Evolutionary conservation across 805 yeast species (phyloP).

Genomic region (Nakazawaea wyomingensis): DNA sequence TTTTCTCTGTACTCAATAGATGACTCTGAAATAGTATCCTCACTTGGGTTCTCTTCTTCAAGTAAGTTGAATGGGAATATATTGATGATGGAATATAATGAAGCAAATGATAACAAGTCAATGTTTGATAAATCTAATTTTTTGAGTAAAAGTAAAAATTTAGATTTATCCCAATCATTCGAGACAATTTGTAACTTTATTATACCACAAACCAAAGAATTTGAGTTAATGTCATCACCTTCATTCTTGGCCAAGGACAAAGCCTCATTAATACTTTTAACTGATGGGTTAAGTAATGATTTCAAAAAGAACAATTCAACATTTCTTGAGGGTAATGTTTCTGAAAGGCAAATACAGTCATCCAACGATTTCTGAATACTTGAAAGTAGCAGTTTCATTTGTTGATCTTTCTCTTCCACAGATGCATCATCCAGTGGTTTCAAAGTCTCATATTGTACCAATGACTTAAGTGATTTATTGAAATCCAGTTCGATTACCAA

Average conservation of each 20-base stretch:
- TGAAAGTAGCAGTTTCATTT: background rate
- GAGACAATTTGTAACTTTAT: constrained; percentile 5
- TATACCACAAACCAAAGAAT: constrained; percentile 9
- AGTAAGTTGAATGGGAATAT: constrained; percentile 5
- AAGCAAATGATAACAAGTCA: constrained; percentile 10
- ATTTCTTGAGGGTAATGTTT: background rate
- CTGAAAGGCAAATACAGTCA: background rate
- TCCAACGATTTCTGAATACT: background rate
- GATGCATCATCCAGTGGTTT: background rate
- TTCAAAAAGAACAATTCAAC: constrained; percentile 4
- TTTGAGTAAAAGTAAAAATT: constrained; percentile 6
- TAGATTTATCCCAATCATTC: constrained; percentile 5
- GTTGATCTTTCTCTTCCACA: background rate
- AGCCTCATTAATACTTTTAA: background rate
- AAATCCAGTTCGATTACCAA: constrained; percentile 3
- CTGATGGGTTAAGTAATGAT: constrained; percentile 6
- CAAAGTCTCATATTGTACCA: constrained; percentile 7
- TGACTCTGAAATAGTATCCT: constrained; percentile 5
- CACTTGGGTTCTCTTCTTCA: background rate
- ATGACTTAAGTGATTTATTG: constrained; percentile 2
- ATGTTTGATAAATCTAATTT: constrained; percentile 5
- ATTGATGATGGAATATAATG: constrained; percentile 8
- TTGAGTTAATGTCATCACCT: constrained; percentile 1
- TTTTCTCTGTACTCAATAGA: constrained; percentile 11
- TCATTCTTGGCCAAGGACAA: background rate